Evolutionary conservation across 2,329 filamentous ascomycete genomes (phyloP), one percentile per base, ranked within the genome.

Genomic region (Dothiorella sarmentorum): DNA sequence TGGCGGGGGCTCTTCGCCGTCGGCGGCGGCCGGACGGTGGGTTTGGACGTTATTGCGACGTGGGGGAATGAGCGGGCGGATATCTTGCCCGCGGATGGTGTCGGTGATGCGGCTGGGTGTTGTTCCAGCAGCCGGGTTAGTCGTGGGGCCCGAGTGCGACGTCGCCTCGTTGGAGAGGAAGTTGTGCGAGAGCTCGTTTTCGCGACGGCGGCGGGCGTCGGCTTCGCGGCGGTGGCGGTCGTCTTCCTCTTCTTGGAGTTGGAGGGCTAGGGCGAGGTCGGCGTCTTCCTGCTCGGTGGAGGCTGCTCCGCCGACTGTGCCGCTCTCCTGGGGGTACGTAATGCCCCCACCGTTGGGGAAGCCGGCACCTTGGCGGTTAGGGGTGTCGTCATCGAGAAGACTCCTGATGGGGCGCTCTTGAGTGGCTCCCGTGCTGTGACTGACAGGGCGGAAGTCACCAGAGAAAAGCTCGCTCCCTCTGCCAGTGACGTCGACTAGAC

Each of bases 181-280:
- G 62, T 86, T 84, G 67, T 88, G 85, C 0, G 86, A 89, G 1
- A 90, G 77, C 59, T 84, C 77, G 57, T 84, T 85, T 70, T 91
- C 86, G n/a, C 84, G 79, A 10, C 80, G 78, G 7, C 86, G 80
- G 1, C 86, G 82, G 9, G 82, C 84, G 49, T 85, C 81, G 51
- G 84, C 56, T n/a, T 70, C 74, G 58, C 72, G 76, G n/a, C 83
- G 82, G 63, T 91, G 85, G 13, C 85, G 82, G 66, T 91, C 86
- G 63, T 97, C 91, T 71, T 97, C 93, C 70, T 96, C 91, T 67
- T 97, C 94, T 70, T 97, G 93, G 1, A 97, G 82, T 69, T 97
- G 94, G 6, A 99, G 79, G 0, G 93, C 92, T 3, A 97, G 80
- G 0, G 94, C 94, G 27, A 97, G 75, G 61, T 94, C 90, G 56